Conservation (phyloP, 768 basidiomycete genomes). For the Sporobolomyces pararoseus region DNA sequence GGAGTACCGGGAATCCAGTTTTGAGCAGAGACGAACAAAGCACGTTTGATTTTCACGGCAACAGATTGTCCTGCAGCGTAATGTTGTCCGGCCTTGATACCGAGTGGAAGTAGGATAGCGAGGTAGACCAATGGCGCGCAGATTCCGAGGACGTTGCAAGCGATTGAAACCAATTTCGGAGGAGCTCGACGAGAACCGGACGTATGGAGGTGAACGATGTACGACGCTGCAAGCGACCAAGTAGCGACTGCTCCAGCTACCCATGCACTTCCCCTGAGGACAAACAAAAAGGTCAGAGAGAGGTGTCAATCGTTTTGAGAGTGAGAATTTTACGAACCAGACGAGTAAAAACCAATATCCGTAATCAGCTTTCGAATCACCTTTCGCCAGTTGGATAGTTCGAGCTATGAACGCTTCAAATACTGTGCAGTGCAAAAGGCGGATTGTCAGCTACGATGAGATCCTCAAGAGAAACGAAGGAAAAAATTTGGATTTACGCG, state of each 20-base stretch:
- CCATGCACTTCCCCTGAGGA: constrained; percentile 10
- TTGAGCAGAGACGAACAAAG: not conserved
- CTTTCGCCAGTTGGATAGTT: not conserved
- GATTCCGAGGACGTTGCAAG: constrained; percentile 2
- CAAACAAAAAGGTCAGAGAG: not conserved
- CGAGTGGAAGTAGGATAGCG: constrained; percentile 13
- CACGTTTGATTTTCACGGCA: not conserved
- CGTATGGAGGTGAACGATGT: constrained; percentile 13
- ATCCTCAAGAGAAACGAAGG: too few species aligned
- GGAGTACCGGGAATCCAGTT: not conserved
- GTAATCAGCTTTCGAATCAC: not conserved
- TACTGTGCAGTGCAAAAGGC: not conserved
- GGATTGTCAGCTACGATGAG: not conserved
- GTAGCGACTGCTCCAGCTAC: constrained; percentile 12
- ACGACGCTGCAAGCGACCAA: constrained; percentile 9
- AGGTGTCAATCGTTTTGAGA: not conserved
- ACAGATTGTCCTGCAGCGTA: not conserved
- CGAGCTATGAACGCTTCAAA: constrained; percentile 11
- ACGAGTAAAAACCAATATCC: not conserved
- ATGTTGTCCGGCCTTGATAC: constrained; percentile 5
- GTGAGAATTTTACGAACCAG: not conserved
- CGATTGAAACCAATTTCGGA: not conserved
- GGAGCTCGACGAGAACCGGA: not conserved
- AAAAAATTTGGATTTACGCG: constrained; percentile 2
- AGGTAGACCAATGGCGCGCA: not conserved